Evolutionary conservation across 192 early-diverging fungal species (phyloP).

Genomic region (Dimargaris cristalligena): DNA sequence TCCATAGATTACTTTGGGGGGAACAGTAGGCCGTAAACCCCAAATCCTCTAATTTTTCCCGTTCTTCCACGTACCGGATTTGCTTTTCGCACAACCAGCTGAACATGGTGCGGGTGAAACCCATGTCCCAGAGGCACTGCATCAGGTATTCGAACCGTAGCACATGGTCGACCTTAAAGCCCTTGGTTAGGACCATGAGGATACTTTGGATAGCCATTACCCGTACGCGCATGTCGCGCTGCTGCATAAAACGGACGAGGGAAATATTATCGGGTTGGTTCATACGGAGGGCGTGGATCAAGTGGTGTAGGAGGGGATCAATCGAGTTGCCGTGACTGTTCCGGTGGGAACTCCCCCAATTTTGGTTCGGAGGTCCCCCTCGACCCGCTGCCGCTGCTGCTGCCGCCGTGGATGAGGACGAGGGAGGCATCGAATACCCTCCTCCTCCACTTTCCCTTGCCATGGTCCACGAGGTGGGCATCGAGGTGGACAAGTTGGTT

Average conservation of each 20-base stretch:
- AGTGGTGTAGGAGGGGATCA: neutral
- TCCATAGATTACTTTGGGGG: constrained; percentile 9
- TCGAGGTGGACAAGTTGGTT: neutral
- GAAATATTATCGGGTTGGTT: neutral
- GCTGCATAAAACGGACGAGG: neutral
- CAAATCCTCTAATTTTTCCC: constrained; percentile 3
- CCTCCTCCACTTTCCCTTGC: neutral
- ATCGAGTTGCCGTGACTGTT: neutral
- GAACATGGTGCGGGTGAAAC: neutral
- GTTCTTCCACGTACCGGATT: neutral
- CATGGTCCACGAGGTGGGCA: neutral
- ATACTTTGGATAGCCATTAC: neutral
- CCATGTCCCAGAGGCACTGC: constrained; percentile 3
- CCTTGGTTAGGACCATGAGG: constrained; percentile 1
- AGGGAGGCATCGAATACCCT: neutral
- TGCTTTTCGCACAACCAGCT: neutral
- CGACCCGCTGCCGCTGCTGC: neutral
- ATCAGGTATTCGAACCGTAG: neutral
- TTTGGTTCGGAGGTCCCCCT: neutral
- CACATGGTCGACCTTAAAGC: constrained; percentile 5
- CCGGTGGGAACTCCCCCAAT: neutral
- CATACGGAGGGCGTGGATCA: neutral
- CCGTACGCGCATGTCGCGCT: neutral
- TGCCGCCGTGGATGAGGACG: neutral
- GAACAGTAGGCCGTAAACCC: constrained; percentile 7